Conservation (phyloP, 371 early-diverging fungal species). For the Chytridiales sp. region DNA sequence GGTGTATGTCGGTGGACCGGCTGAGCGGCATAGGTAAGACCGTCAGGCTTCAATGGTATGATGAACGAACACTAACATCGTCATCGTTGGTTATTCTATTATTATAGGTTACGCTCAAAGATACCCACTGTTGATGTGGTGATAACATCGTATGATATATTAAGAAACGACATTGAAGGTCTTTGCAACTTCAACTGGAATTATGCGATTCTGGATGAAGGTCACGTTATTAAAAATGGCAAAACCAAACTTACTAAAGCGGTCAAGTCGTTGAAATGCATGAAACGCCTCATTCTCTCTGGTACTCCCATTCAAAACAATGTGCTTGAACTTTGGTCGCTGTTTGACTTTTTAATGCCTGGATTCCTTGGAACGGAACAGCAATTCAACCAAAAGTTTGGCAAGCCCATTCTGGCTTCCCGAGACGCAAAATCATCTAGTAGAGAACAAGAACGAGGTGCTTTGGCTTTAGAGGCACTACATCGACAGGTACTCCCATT, state of each 20-base stretch:
- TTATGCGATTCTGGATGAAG: constrained; percentile 99
- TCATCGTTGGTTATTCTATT: no score
- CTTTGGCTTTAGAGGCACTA: constrained; percentile 86
- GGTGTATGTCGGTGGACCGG: constrained; percentile 79
- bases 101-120: constrained; percentile 36
- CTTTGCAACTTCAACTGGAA: constrained; percentile 78
- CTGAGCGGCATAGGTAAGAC: constrained; percentile 70
- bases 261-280: constrained; percentile 78
- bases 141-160: constrained; percentile 95
- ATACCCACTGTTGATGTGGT: constrained; percentile 69
- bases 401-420: constrained; percentile 87
- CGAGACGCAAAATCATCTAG: constrained; percentile 85
- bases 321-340: constrained; percentile 95
- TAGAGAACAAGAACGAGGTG: constrained; percentile 73
- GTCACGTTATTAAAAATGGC: constrained; percentile 98
- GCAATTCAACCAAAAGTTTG: constrained; percentile 86
- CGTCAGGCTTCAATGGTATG: not conserved
- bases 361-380: constrained; percentile 92
- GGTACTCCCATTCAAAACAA: constrained; percentile 99
- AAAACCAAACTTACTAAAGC: constrained; percentile 92
- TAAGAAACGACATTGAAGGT: constrained; percentile 92
- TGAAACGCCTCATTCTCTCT: constrained; percentile 91
- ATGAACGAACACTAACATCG: not conserved
- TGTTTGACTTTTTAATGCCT: constrained; percentile 98
- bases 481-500: constrained; percentile 98